phyloP scores from a whole-genome alignment of 345 rosid species.

The Brassica napus region Da-Ae NC_063434.1:3366501-3367000 shows the following conservation, averaged over 20 bases:
- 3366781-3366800: background rate
- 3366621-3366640: background rate
- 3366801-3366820: background rate
- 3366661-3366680: background rate
- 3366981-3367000: background rate
- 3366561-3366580: background rate
- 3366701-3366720: background rate
- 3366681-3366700: background rate
- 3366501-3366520: background rate
- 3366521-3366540: background rate
- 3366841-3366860: background rate
- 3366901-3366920: background rate
- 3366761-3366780: background rate
- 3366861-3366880: background rate
- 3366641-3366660: background rate
- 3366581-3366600: background rate
- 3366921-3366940: background rate
- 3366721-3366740: background rate
- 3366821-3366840: background rate
- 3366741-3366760: background rate
- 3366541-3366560: background rate
- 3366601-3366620: background rate
- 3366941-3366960: background rate
- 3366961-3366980: background rate
- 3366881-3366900: background rate